Percentiles rank a stretch among this genome's conserved stretches.
Evolutionary conservation across 345 rosid species (phyloP).

Genomic region (Atalantia buxifolia): DNA sequence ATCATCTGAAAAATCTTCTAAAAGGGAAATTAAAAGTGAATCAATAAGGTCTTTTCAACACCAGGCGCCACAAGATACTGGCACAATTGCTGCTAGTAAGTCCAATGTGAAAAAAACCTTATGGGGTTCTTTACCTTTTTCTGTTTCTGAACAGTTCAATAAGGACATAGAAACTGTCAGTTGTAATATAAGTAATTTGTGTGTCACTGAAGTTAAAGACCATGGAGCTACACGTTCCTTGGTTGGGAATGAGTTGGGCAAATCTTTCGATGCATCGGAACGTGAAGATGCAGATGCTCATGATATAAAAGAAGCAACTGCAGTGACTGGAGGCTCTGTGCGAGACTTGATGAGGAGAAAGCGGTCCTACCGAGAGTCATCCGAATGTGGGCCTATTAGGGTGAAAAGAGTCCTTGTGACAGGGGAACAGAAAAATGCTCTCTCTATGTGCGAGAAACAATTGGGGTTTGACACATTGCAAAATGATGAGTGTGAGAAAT

Average conservation of each 20-base stretch:
- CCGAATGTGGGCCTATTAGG: slow-evolving; percentile 33
- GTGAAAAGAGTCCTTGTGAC: slow-evolving; percentile 28
- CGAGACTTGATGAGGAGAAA: slow-evolving; percentile 91
- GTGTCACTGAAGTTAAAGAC: slow-evolving; percentile 29
- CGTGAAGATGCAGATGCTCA: slow-evolving; percentile 26
- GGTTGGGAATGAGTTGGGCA: slow-evolving; percentile 29
- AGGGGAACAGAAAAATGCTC: slow-evolving; percentile 22
- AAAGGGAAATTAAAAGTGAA: slow-evolving; percentile 37
- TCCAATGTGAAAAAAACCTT: slow-evolving; percentile 33
- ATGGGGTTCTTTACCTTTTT: slow-evolving; percentile 75
- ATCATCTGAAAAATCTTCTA: slow-evolving; percentile 36
- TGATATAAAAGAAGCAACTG: slow-evolving; percentile 26
- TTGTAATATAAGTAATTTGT: slow-evolving; percentile 22
- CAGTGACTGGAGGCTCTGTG: slow-evolving; percentile 50
- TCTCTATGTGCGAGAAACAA: slow-evolving; percentile 19
- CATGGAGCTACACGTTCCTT: slow-evolving; percentile 11
- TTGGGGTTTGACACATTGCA: slow-evolving; percentile 24
- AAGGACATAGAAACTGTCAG: slow-evolving; percentile 27
- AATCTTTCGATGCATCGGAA: slow-evolving; percentile 21
- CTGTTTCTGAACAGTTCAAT: slow-evolving; percentile 27
- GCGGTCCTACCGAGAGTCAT: slow-evolving; percentile 43
- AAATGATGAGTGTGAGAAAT: slow-evolving; percentile 19
- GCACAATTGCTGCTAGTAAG: slow-evolving; percentile 27
- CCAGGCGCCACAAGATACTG: slow-evolving; percentile 24
- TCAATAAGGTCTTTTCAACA: slow-evolving; percentile 23